These are phyloP conservation scores for Stereum hirsutum DNA, from an alignment of 1,284 basidiomycete species.

Conservation along the genomic window DNA sequence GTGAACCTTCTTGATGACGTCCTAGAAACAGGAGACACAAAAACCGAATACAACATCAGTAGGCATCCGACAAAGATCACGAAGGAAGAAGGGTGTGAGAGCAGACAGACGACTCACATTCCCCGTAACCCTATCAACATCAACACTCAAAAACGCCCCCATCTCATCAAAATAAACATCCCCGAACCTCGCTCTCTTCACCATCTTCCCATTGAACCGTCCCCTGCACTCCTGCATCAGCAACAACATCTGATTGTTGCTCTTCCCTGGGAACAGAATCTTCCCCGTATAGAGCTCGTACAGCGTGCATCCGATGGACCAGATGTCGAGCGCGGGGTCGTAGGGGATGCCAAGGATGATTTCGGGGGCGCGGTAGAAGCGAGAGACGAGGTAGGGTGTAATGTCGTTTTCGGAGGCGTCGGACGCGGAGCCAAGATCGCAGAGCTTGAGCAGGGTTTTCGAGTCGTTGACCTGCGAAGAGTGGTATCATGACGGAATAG, in stretches of 20 bases:
- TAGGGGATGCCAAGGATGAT: conserved; percentile 97
- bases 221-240: conserved; percentile 97
- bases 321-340: conserved; percentile 90
- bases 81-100: too few species aligned
- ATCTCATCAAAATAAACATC: conserved; percentile 92
- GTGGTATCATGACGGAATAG: neutral
- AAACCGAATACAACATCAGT: conserved; percentile 6
- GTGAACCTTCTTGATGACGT: conserved; percentile 73
- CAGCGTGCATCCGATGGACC: conserved; percentile 96
- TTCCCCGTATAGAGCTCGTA: conserved; percentile 99
- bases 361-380: conserved; percentile 98
- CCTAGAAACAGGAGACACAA: conserved; percentile 37
- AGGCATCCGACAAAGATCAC: conserved; percentile 3
- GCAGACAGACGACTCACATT: conserved; percentile 64
- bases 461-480: conserved; percentile 78
- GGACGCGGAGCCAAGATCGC: conserved; percentile 93
- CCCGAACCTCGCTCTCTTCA: conserved; percentile 91
- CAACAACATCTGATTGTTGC: conserved; percentile 97
- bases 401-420: conserved; percentile 94
- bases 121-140: conserved; percentile 78
- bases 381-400: conserved; percentile 94
- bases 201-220: conserved; percentile 87
- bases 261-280: conserved; percentile 94
- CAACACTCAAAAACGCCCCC: conserved; percentile 73
- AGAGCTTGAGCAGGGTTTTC: conserved; percentile 91